These are phyloP conservation scores for Niveomyces coronatus DNA, from an alignment of 2,329 filamentous ascomycete genomes.

Conservation along the genomic window DNA sequence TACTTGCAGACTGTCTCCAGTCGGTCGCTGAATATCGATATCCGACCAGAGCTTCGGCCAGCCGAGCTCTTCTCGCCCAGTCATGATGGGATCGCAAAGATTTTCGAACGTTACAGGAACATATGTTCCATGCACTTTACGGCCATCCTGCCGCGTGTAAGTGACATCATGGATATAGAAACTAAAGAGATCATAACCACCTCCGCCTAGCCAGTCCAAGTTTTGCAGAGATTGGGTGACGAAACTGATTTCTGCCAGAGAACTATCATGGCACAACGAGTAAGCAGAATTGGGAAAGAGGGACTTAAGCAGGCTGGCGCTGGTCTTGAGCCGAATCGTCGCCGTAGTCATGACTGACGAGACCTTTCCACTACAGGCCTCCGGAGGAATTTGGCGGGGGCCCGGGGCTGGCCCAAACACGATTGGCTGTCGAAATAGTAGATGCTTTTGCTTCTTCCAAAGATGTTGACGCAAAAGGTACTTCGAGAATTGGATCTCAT, in stretches of 20 bases:
- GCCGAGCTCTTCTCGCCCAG: conserved; percentile 49
- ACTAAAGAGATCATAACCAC: conserved; percentile 46
- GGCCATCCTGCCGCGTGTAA: conserved; percentile 22
- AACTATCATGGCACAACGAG: conserved; percentile 18
- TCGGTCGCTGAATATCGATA: conserved; percentile 31
- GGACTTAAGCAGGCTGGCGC: conserved; percentile 36
- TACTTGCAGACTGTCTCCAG: too few relatives aligned
- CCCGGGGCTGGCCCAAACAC: conserved; percentile 17
- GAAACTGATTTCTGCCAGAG: conserved; percentile 31
- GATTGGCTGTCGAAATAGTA: conserved; percentile 12
- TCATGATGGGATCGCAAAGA: conserved; percentile 48
- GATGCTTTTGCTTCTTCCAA: conserved; percentile 10
- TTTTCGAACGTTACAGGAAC: conserved; percentile 35
- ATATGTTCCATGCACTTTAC: neutral
- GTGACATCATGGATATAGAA: conserved; percentile 53
- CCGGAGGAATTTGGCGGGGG: conserved; percentile 13
- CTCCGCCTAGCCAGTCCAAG: conserved; percentile 51
- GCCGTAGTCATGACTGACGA: conserved; percentile 34
- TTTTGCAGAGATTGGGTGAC: conserved; percentile 31
- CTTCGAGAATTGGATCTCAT: conserved; percentile 15
- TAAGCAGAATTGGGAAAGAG: conserved; percentile 17
- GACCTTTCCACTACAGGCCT: neutral
- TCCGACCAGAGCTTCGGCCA: conserved; percentile 49
- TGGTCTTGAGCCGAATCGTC: conserved; percentile 40
- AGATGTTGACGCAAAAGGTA: conserved; percentile 11